Conservation (phyloP, 2,329 filamentous ascomycete species). For the Pseudogymnoascus sp. region DNA sequence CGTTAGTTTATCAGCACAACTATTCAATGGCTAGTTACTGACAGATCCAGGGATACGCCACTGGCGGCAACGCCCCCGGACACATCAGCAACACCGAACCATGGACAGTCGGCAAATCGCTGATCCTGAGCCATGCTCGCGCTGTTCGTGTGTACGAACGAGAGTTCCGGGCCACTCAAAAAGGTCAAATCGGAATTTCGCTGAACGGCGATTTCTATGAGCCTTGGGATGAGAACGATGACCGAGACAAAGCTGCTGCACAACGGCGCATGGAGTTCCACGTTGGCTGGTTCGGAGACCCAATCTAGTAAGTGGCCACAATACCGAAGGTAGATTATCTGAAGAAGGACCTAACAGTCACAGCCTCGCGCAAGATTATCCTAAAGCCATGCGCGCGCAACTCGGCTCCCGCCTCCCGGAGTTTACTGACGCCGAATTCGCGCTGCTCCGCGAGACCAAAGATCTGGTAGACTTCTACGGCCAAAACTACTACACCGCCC, state of each 20-base stretch:
- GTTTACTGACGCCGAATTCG: slow-evolving; percentile 19
- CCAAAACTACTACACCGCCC: slow-evolving; percentile 27
- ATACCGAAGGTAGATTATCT: too few species aligned
- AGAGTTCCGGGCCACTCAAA: slow-evolving; percentile 20
- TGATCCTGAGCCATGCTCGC: slow-evolving; percentile 25
- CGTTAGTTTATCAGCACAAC: slow-evolving; percentile 19
- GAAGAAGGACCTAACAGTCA: not conserved
- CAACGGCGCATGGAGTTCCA: slow-evolving; percentile 25
- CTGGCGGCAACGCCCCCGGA: slow-evolving; percentile 23
- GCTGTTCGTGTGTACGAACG: slow-evolving; percentile 21
- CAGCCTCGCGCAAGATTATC: slow-evolving; percentile 21
- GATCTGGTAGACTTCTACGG: slow-evolving; percentile 23
- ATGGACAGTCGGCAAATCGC: slow-evolving; percentile 23
- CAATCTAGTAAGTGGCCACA: slow-evolving; percentile 30
- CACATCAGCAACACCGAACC: slow-evolving; percentile 23
- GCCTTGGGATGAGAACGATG: slow-evolving; percentile 21
- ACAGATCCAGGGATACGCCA: slow-evolving; percentile 18
- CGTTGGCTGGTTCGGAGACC: slow-evolving; percentile 27
- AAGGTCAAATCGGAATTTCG: slow-evolving; percentile 19
- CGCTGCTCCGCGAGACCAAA: slow-evolving; percentile 19
- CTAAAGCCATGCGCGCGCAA: slow-evolving; percentile 21
- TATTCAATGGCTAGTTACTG: not conserved
- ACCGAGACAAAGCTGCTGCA: slow-evolving; percentile 21
- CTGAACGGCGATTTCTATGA: slow-evolving; percentile 26
- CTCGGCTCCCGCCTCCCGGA: slow-evolving; percentile 21